These are phyloP conservation scores for Flagelloscypha sp. DNA, from an alignment of 768 basidiomycete genomes.

Conservation along the genomic window DNA sequence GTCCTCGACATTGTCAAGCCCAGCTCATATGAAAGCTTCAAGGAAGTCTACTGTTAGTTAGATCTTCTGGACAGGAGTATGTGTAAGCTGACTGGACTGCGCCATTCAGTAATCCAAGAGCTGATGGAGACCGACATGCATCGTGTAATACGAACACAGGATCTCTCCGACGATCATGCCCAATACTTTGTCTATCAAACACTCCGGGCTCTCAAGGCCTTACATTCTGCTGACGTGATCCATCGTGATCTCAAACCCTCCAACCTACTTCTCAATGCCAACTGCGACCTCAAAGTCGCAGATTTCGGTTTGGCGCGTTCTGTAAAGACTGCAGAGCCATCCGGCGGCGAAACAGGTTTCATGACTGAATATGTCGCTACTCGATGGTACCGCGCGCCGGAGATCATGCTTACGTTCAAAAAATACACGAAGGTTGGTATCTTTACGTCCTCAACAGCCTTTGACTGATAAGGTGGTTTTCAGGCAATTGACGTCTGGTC, in stretches of 20 bases:
- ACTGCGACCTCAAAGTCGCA: conserved; percentile 91
- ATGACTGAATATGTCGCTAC: conserved; percentile 99
- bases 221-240: conserved; percentile 95
- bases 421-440: conserved; percentile 81
- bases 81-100: conserved; percentile 1
- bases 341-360: conserved; percentile 77
- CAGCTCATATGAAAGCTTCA: conserved; percentile 70
- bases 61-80: no score
- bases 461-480: no score
- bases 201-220: conserved; percentile 87
- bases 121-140: conserved; percentile 97
- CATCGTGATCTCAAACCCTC: conserved; percentile 96
- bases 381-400: conserved; percentile 97
- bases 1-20: conserved; percentile 88
- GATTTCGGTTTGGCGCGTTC: conserved; percentile 95
- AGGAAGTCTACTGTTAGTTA: conserved; percentile 75
- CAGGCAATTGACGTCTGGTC: conserved; percentile 87
- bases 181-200: conserved; percentile 95
- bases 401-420: conserved; percentile 99
- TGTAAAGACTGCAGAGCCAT: conserved; percentile 77
- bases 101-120: conserved; percentile 69
- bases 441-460: no score
- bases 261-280: conserved; percentile 94
- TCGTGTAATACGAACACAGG: conserved; percentile 90
- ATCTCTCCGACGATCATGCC: conserved; percentile 91